Evolutionary conservation across 2,329 filamentous ascomycete genomes (phyloP).

Genomic region (Venturia effusa): DNA sequence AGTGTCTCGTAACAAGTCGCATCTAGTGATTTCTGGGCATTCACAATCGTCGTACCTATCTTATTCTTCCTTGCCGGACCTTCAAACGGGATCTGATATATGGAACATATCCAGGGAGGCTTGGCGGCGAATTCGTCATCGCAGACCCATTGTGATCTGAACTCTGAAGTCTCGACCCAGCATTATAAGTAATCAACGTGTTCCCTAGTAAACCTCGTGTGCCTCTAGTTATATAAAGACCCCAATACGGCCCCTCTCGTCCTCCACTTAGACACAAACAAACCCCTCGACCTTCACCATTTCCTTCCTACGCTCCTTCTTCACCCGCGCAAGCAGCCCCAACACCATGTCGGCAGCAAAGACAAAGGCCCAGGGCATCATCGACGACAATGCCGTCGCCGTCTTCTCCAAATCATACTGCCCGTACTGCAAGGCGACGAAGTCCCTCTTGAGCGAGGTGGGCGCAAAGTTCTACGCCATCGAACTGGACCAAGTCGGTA

Average conservation of each 20-base stretch:
- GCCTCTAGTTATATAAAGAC: not conserved
- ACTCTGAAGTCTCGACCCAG: not conserved
- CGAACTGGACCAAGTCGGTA: constrained; percentile 80
- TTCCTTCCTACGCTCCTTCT: constrained; percentile 62
- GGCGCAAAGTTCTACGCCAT: constrained; percentile 64
- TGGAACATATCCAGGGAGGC: too few relatives aligned
- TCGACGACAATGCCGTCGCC: constrained; percentile 80
- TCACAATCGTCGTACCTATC: not conserved
- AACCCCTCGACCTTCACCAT: constrained; percentile 35
- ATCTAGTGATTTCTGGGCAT: too few relatives aligned
- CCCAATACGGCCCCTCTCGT: not conserved
- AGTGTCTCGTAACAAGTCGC: too few relatives aligned
- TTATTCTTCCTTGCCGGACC: too few relatives aligned
- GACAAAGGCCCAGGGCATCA: constrained; percentile 73
- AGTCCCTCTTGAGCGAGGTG: constrained; percentile 58
- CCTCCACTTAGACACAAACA: not conserved
- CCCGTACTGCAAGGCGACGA: constrained; percentile 78
- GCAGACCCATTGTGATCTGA: not conserved
- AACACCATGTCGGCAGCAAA: constrained; percentile 73
- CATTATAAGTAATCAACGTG: not conserved
- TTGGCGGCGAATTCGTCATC: not conserved
- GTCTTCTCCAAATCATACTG: constrained; percentile 98
- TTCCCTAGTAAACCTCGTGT: too few relatives aligned
- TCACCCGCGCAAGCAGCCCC: constrained; percentile 47
- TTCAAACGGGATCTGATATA: too few relatives aligned